Conservation (phyloP, 495 filamentous ascomycete genomes). For the Penicillium malachiteum region DNA sequence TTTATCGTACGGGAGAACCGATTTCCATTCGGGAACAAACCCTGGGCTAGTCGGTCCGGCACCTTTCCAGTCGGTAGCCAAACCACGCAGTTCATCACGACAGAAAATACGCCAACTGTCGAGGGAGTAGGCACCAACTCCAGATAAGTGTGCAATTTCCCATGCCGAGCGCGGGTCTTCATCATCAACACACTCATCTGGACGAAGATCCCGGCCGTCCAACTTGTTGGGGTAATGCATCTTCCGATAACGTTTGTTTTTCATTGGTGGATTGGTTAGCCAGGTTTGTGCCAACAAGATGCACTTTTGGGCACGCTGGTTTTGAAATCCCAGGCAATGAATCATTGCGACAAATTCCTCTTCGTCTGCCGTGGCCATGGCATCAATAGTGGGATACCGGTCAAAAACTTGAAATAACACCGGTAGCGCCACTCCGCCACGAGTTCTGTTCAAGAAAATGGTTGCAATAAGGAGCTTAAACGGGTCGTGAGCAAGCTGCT, state of each 20-base stretch:
- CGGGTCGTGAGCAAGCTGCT: constrained; percentile 67
- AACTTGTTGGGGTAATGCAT: constrained; percentile 63
- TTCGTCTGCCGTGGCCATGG: constrained; percentile 58
- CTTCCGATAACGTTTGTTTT: constrained; percentile 60
- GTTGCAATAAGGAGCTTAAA: constrained; percentile 73
- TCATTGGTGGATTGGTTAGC: constrained; percentile 61
- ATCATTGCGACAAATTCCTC: constrained; percentile 64
- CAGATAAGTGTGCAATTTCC: constrained; percentile 85
- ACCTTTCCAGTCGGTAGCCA: constrained; percentile 62
- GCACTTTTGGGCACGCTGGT: constrained; percentile 57
- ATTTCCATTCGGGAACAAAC: constrained; percentile 75
- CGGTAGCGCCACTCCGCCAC: constrained; percentile 72
- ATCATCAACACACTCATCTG: constrained; percentile 47
- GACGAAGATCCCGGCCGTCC: constrained; percentile 56
- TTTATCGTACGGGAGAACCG: constrained; percentile 82
- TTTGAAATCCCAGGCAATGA: constrained; percentile 71
- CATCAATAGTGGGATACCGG: constrained; percentile 64
- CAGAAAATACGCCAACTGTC: constrained; percentile 97
- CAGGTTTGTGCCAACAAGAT: constrained; percentile 70
- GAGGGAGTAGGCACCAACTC: constrained; percentile 79
- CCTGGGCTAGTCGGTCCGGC: constrained; percentile 19
- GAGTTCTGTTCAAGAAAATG: constrained; percentile 81
- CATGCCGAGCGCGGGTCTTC: constrained; percentile 56
- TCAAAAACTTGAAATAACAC: constrained; percentile 67
- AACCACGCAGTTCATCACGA: constrained; percentile 68